A percentile compares a stretch with the other conserved stretches of the same genome.
These are phyloP conservation scores for Pseudogymnoascus pannorum DNA, from an alignment of 2,329 filamentous ascomycete genomes.

Conservation along the genomic window DNA sequence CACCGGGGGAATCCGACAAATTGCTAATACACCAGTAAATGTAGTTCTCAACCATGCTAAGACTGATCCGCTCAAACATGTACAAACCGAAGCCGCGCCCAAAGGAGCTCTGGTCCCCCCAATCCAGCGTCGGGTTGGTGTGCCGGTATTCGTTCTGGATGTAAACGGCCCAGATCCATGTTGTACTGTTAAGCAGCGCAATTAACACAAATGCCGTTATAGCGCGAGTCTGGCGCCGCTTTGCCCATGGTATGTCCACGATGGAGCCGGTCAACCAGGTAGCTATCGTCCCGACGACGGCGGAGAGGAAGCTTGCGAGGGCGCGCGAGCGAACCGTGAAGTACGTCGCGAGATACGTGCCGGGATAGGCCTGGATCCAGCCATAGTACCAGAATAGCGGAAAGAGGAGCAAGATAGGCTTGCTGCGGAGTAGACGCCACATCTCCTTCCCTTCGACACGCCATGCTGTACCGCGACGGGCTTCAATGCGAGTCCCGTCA, in stretches of 20 bases:
- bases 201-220: constrained; percentile 35
- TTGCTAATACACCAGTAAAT: constrained; percentile 42
- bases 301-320: constrained; percentile 27
- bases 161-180: constrained; percentile 41
- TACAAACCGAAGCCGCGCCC: constrained; percentile 38
- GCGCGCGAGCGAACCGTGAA: constrained; percentile 37
- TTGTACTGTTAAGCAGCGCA: constrained; percentile 35
- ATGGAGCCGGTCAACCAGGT: constrained; percentile 33
- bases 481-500: constrained; percentile 34
- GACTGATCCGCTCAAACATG: constrained; percentile 34
- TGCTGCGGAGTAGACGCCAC: constrained; percentile 30
- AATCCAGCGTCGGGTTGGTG: constrained; percentile 38
- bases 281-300: constrained; percentile 17
- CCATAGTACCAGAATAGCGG: constrained; percentile 32
- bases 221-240: constrained; percentile 34
- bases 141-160: constrained; percentile 40
- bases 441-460: constrained; percentile 30
- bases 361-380: constrained; percentile 35
- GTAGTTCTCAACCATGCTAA: constrained; percentile 37
- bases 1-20: constrained; percentile 20
- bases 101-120: constrained; percentile 33
- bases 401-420: constrained; percentile 31
- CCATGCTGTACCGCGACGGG: constrained; percentile 26
- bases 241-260: constrained; percentile 34
- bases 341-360: constrained; percentile 36